Evolutionary conservation across 2,329 filamentous ascomycete species (phyloP).

Genomic region (Onygena corvina): DNA sequence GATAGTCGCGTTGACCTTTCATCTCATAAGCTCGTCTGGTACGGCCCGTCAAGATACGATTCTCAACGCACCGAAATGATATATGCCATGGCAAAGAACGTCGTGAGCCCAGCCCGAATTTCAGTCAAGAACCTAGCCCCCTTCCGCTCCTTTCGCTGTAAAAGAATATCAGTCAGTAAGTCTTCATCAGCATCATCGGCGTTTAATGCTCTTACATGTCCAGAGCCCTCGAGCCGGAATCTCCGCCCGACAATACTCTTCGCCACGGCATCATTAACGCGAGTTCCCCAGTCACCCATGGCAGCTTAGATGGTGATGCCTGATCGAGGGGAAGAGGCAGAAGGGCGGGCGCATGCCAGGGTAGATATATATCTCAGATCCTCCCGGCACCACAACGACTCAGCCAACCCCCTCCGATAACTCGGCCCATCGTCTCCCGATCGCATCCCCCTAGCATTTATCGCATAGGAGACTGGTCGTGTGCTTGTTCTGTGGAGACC

Average conservation of each 20-base stretch:
- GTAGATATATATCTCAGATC: neutral
- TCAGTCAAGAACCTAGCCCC: conserved; percentile 72
- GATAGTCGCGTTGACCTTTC: conserved; percentile 51
- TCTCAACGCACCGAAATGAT: conserved; percentile 56
- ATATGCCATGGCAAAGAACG: conserved; percentile 71
- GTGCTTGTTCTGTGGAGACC: neutral
- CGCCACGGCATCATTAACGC: conserved; percentile 48
- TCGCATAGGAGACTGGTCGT: neutral
- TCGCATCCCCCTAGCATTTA: neutral
- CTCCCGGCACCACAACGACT: neutral
- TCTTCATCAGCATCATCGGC: conserved; percentile 14
- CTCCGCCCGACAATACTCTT: conserved; percentile 54
- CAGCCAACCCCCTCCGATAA: neutral
- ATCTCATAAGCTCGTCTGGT: neutral
- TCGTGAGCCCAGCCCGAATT: conserved; percentile 68
- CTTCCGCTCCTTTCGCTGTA: conserved; percentile 56
- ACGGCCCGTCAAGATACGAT: neutral
- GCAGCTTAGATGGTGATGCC: neutral
- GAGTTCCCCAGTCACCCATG: conserved; percentile 35
- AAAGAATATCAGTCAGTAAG: conserved; percentile 9
- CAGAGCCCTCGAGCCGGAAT: conserved; percentile 71
- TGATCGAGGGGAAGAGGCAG: neutral
- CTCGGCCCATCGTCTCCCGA: neutral
- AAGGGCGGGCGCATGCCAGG: neutral
- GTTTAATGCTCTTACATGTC: conserved; percentile 52